Percentiles rank a stretch among this genome's conserved stretches.
Evolutionary conservation across 2,329 filamentous ascomycete species (phyloP).

Genomic region (Neonectria magnoliae): DNA sequence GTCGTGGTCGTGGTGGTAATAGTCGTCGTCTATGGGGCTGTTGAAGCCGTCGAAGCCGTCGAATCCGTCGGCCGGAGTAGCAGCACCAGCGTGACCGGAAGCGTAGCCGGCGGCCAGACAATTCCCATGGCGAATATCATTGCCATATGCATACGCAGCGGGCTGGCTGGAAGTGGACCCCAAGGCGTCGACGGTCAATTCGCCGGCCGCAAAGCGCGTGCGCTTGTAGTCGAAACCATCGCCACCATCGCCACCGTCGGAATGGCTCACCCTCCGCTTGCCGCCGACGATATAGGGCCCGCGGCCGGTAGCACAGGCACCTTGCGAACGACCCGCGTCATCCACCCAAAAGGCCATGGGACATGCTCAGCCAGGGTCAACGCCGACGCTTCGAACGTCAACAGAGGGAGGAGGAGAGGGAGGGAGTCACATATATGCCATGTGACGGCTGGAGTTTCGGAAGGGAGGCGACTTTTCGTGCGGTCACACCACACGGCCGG

Average conservation of each 20-base stretch:
- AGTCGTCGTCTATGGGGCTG: constrained; percentile 9
- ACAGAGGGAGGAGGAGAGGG: constrained; percentile 13
- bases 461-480: constrained; percentile 8
- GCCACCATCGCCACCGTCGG: constrained; percentile 45
- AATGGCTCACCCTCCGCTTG: constrained; percentile 52
- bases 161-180: neutral
- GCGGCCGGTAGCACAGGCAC: constrained; percentile 37
- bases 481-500: constrained; percentile 14
- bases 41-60: neutral
- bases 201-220: constrained; percentile 26
- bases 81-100: neutral
- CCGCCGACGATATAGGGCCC: constrained; percentile 47
- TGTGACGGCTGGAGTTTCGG: constrained; percentile 3
- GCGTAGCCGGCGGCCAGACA: constrained; percentile 1
- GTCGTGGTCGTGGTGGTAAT: constrained; percentile 23
- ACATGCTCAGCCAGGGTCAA: constrained; percentile 45
- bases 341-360: constrained; percentile 54
- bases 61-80: neutral
- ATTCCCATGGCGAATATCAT: constrained; percentile 5
- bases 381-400: constrained; percentile 25
- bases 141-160: constrained; percentile 21
- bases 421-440: constrained; percentile 17
- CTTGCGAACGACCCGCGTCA: constrained; percentile 45
- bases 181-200: constrained; percentile 11
- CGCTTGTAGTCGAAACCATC: constrained; percentile 39